These are phyloP conservation scores for Calonectria crousiana DNA, from an alignment of 2,329 filamentous ascomycete genomes.

Conservation along the genomic window DNA sequence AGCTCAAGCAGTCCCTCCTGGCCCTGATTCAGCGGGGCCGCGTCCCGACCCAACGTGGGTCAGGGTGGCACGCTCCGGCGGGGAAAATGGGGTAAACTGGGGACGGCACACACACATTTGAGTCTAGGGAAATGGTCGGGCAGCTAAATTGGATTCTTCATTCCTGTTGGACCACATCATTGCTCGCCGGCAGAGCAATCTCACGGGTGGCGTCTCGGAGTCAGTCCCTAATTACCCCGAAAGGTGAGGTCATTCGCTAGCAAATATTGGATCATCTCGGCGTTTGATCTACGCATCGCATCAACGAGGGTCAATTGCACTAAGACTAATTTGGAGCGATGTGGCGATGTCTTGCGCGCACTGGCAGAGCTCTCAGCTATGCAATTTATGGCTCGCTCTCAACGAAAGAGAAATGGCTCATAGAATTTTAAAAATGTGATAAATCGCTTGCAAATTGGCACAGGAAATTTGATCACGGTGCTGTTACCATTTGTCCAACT, in stretches of 20 bases:
- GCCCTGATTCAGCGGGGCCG: neutral
- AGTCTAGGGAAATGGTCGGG: neutral
- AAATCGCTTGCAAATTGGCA: neutral
- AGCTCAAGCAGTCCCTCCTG: neutral
- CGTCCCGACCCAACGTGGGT: neutral
- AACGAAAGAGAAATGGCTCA: neutral
- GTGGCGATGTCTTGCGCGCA: neutral
- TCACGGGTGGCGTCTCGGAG: neutral
- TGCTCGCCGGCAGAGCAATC: neutral
- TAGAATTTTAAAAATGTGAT: neutral
- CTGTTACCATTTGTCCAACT: no score
- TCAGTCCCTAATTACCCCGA: neutral
- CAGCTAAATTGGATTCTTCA: neutral
- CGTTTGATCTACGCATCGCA: neutral
- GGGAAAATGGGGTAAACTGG: conserved; percentile 3
- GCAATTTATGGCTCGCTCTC: neutral
- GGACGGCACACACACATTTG: neutral
- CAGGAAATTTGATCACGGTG: neutral
- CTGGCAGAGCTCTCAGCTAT: neutral
- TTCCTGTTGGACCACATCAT: neutral
- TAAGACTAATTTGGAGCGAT: neutral
- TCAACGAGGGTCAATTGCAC: neutral
- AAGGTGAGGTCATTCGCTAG: neutral
- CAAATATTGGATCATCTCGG: neutral
- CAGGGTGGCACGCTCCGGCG: conserved; percentile 30